Conservation (phyloP, 371 early-diverging fungal genomes). For the Actinomucor elegans region DNA sequence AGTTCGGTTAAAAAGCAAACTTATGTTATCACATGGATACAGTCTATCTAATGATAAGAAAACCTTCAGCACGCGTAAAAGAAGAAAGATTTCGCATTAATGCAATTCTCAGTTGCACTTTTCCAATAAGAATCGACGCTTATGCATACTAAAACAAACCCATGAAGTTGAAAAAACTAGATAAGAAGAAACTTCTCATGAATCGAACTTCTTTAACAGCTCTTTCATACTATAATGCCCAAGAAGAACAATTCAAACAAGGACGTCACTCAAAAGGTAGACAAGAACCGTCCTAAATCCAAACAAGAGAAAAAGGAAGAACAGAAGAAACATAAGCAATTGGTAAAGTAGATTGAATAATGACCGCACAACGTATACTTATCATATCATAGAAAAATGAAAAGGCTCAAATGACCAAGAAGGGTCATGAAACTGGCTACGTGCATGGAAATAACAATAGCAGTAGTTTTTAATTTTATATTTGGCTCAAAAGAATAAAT, state of each 20-base stretch:
- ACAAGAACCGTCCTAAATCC: constrained; percentile 34
- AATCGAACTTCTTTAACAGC: neutral
- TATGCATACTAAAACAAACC: constrained; percentile 1
- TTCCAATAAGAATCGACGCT: neutral
- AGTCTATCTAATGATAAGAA: neutral
- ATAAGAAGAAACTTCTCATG: neutral
- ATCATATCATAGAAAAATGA: constrained; percentile 20
- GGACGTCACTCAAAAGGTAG: constrained; percentile 24
- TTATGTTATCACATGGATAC: neutral
- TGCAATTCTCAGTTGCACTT: neutral
- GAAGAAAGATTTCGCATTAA: too few relatives aligned
- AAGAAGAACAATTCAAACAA: constrained; percentile 14
- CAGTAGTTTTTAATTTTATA: too few relatives aligned
- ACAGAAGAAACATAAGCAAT: constrained; percentile 26
- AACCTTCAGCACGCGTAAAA: too few relatives aligned
- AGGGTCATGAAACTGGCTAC: constrained; percentile 14
- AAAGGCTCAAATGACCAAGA: constrained; percentile 21
- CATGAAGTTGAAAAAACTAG: neutral
- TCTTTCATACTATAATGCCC: constrained; percentile 10
- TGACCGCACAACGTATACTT: neutral
- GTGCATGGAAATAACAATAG: neutral
- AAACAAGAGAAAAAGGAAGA: constrained; percentile 32
- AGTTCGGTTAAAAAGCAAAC: neutral
- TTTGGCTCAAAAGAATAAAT: too few relatives aligned
- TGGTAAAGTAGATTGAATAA: constrained; percentile 2